Evolutionary conservation across 2,329 filamentous ascomycete species (phyloP).

Genomic region (Madurella fahalii): DNA sequence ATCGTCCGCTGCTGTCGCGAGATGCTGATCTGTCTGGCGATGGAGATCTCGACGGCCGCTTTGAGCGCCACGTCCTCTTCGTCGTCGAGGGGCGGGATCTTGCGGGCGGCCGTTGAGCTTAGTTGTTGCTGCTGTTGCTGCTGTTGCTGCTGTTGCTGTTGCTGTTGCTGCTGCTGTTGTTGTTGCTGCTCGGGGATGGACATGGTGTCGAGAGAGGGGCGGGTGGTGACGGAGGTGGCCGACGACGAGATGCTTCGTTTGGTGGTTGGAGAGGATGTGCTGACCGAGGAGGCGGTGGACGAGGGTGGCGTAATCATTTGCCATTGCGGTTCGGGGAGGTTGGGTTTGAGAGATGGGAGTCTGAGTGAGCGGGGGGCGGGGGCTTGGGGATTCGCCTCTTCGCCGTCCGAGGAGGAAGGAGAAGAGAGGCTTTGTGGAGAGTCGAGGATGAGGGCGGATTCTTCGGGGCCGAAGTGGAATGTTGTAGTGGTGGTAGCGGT

Average conservation of each 20-base stretch:
- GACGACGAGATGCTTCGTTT: conserved; percentile 19
- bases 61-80: conserved; percentile 43
- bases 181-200: background rate
- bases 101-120: conserved; percentile 24
- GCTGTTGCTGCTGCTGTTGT: conserved; percentile 15
- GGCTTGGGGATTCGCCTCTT: conserved; percentile 11
- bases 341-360: conserved; percentile 34
- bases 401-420: conserved; percentile 21
- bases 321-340: conserved; percentile 43
- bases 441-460: conserved; percentile 26
- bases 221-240: conserved; percentile 17
- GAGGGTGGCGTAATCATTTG: conserved; percentile 43
- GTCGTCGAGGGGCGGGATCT: conserved; percentile 27
- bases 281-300: conserved; percentile 17
- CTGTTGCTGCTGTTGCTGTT: background rate
- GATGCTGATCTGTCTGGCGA: conserved; percentile 64
- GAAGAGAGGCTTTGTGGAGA: conserved; percentile 23
- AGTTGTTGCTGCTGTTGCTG: background rate
- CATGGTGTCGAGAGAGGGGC: conserved; percentile 23
- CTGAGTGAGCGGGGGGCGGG: conserved; percentile 31
- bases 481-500: conserved; percentile 1
- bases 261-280: conserved; percentile 18
- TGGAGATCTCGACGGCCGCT: conserved; percentile 60
- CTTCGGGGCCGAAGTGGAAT: conserved; percentile 23
- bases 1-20: conserved; percentile 53